These are phyloP conservation scores for Trichoderma sp. DNA, from an alignment of 2,329 filamentous ascomycete genomes.

Conservation along the genomic window DNA sequence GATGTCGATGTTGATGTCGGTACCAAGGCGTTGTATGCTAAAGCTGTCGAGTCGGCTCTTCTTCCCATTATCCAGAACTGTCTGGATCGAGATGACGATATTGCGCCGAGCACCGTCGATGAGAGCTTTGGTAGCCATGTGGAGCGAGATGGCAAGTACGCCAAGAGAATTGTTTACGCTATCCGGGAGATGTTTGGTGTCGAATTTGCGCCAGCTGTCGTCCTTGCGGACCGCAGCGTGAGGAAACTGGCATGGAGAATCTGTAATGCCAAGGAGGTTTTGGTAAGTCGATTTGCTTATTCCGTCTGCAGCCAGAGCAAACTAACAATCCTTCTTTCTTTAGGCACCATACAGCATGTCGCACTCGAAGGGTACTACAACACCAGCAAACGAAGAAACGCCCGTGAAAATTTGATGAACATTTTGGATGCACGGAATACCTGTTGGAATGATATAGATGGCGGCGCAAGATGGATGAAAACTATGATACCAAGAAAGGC, in stretches of 20 bases:
- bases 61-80: conserved; percentile 87
- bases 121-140: conserved; percentile 84
- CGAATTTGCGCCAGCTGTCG: conserved; percentile 89
- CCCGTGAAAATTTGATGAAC: conserved; percentile 27
- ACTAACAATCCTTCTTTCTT: background rate
- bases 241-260: conserved; percentile 91
- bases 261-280: conserved; percentile 89
- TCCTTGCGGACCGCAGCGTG: conserved; percentile 87
- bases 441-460: background rate
- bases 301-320: background rate
- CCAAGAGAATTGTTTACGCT: conserved; percentile 86
- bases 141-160: conserved; percentile 84
- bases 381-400: conserved; percentile 48
- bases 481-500: conserved; percentile 15
- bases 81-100: conserved; percentile 85
- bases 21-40: conserved; percentile 59
- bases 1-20: conserved; percentile 66
- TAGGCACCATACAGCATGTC: conserved; percentile 74
- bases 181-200: conserved; percentile 97
- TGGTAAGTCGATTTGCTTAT: background rate
- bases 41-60: conserved; percentile 71
- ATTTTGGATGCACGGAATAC: background rate
- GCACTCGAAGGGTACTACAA: conserved; percentile 59
- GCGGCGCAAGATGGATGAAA: background rate
- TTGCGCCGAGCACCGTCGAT: conserved; percentile 75